Evolutionary conservation across 371 early-diverging fungal genomes (phyloP), one percentile per base, ranked within the genome.

Genomic region (Syncephalastrum racemosum): DNA sequence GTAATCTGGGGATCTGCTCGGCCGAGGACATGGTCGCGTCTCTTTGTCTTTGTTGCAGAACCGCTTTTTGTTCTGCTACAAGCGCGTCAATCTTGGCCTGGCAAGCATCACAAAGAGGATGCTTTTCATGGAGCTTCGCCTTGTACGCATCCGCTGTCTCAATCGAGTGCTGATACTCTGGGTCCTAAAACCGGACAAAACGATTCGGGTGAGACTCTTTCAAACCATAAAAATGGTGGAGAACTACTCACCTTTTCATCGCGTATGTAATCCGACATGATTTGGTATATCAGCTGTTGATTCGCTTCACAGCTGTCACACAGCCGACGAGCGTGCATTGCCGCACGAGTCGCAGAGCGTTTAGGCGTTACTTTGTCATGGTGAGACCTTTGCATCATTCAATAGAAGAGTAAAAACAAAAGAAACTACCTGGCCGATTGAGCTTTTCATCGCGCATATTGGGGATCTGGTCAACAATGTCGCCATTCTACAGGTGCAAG

Each of bases 261-360:
- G 36, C 47, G 57, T 13, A 66, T 56, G 42, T 60, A 66, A 18
- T 66, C 61, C 19, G 58, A 61, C 66, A 66, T 66, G 46, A 58
- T 50, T 47, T 58, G 54, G 36, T 66, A 66, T 31, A 66, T 66
- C 3, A 60, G 46, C 2, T 41, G 25, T 31, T 60, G 61, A 15
- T 60, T 60, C 15, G 40, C 40, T 49, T 60, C 54, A 31, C 66
- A 66, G 40, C 24, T 46, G 36, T 66, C 54, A 24, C 66, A 66
- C 4, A 66, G 20, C 6, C 39, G 36, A n/a, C 51, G 47, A 15
- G 54, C 39, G 40, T 54, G 58, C 19, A 20, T 36, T 43, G n/a
- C 15, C 10, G 16, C 41, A 31, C 10, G 36, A 8, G 10, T 40
- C 18, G 19, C 23, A 23, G 22, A 42, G 20, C 4, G 23, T 25